Evolutionary conservation across 345 rosid genomes (phyloP).

Genomic region (Camelina neglecta): DNA sequence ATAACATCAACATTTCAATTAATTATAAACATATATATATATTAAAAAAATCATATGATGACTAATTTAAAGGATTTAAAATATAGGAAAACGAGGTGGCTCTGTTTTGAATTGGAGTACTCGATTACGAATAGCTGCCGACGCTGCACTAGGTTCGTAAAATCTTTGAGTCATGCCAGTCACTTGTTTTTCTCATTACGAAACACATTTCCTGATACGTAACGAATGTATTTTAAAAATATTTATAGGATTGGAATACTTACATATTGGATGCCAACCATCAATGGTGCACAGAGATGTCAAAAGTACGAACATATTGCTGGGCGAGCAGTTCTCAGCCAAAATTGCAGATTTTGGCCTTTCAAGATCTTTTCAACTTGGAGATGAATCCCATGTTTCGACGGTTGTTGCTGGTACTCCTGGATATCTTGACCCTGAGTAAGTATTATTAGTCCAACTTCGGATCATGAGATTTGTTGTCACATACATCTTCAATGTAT

Average conservation of each 20-base stretch:
- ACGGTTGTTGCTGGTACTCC: constrained; percentile 41
- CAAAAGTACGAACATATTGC: constrained; percentile 11
- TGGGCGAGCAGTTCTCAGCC: constrained; percentile 44
- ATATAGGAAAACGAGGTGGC: not conserved
- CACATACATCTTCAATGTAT: no score
- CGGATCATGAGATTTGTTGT: not conserved
- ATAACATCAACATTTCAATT: not conserved
- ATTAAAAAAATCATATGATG: no score
- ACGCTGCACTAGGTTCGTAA: constrained; percentile 48
- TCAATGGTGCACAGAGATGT: constrained; percentile 31
- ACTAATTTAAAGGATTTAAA: no score
- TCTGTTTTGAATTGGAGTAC: constrained; percentile 36
- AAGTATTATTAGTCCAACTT: not conserved
- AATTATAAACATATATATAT: no score
- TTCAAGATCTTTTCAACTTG: constrained; percentile 36
- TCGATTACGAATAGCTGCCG: constrained; percentile 47
- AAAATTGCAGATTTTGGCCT: constrained; percentile 45
- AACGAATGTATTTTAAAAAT: no score
- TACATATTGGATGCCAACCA: constrained; percentile 13
- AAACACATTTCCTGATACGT: no score
- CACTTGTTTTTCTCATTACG: not conserved
- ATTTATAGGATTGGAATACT: constrained; percentile 3
- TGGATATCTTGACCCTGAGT: constrained; percentile 39
- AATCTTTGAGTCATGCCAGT: no score
- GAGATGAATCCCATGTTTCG: constrained; percentile 23